Evolutionary conservation across 805 yeast species (phyloP).

Genomic region (Groenewaldozyma tartarivorans): DNA sequence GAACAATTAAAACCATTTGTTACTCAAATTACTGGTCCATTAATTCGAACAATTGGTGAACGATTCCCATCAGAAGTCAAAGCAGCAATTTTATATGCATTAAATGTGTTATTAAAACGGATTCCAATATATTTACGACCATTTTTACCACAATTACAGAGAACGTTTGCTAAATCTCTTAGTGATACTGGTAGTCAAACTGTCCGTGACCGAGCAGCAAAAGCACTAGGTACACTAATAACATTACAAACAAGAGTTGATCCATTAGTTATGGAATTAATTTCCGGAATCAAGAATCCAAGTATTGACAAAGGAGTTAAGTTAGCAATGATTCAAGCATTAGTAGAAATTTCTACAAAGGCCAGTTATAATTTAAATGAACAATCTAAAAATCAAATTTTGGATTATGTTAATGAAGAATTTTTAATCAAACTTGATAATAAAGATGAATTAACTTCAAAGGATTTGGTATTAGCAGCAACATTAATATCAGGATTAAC

Average conservation of each 20-base stretch:
- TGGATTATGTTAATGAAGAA: constrained; percentile 67
- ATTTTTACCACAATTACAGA: constrained; percentile 92
- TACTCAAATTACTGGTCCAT: constrained; percentile 91
- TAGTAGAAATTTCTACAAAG: constrained; percentile 68
- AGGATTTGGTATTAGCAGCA: constrained; percentile 47
- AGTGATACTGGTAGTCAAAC: constrained; percentile 67
- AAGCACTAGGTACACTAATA: constrained; percentile 79
- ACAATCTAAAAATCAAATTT: constrained; percentile 55
- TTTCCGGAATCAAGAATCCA: constrained; percentile 57
- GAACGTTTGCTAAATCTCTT: constrained; percentile 90
- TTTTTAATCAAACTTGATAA: constrained; percentile 23
- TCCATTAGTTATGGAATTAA: constrained; percentile 77
- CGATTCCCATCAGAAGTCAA: constrained; percentile 85
- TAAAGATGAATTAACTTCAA: not conserved
- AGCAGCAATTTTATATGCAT: constrained; percentile 83
- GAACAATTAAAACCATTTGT: constrained; percentile 71
- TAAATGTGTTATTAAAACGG: constrained; percentile 66
- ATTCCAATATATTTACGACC: constrained; percentile 90
- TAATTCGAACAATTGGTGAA: constrained; percentile 96
- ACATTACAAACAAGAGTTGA: constrained; percentile 89
- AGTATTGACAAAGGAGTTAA: constrained; percentile 65
- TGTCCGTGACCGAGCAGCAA: constrained; percentile 76
- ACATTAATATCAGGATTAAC: constrained; percentile 70
- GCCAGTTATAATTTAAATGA: constrained; percentile 76
- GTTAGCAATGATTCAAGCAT: constrained; percentile 68